Evolutionary conservation across 2,329 filamentous ascomycete genomes (phyloP), one percentile per base, ranked within the genome.

Genomic region (Pyrenophora tritici-repentis): DNA sequence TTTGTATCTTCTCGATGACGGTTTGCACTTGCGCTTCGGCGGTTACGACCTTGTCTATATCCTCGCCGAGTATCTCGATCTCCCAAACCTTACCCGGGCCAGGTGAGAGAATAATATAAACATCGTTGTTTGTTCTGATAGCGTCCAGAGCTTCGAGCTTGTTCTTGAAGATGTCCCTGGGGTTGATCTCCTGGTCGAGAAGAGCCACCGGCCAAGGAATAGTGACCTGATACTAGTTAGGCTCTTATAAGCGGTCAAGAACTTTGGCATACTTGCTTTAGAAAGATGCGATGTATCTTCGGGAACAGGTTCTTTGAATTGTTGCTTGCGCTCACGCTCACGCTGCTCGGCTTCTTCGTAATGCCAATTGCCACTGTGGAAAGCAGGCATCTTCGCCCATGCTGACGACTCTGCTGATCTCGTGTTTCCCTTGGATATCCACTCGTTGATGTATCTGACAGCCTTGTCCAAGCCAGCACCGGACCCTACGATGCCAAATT

Each of bases 381-480:
- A 71, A 1, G 68, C 66, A 6, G 51, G 44, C 16, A 42, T 55
- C 50, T 66, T 72, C 1, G 64, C 61, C 70, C 70, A 73, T 4
- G 57, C 56, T 20, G 63, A 46, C 1, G 69, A 60, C 1, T 56
- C 55, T 43, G 45, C 40, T 12, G 59, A 62, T 43, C 64, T 71
- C 17, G 14, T 44, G 12, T 47, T 45, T 4, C 62, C 52, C 12
- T 51, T 57, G 2, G 53, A 50, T 6, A 73, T 68, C 68, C 68
- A 73, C 10, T 65, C 43, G 42, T 72, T 67, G 38, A 72, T 42
- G 6, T 49, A 36, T 36, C 32, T 26, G 6, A 57, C 16, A 6
- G 65, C 66, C 4, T 52, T 57, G 10, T 67, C 63, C 1, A 67
- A 40, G 3, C 55, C 50, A 3, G 46, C 6, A 9, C 59, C 63